phyloP scores from a whole-genome alignment of 2,329 filamentous ascomycete species.

The Acephala macrosclerotiorum region DNA sequence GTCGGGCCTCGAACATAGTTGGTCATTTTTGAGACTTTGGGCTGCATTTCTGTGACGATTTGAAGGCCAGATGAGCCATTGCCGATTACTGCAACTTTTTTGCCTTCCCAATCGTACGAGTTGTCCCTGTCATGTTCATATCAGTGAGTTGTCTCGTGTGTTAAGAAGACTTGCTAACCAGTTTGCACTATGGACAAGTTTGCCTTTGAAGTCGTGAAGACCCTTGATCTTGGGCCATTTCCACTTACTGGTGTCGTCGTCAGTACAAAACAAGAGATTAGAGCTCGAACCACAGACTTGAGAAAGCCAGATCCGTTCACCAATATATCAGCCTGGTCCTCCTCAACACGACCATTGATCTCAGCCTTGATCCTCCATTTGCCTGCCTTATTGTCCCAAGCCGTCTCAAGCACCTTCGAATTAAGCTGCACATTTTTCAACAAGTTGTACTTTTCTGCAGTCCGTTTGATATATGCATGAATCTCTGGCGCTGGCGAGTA shows the following conservation, averaged over 20 bases:
- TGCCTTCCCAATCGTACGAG: constrained; percentile 53
- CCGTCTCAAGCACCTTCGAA: constrained; percentile 60
- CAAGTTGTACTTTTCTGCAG: constrained; percentile 69
- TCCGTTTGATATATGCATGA: constrained; percentile 66
- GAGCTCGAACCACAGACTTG: constrained; percentile 50
- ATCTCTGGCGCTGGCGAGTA: constrained; percentile 73
- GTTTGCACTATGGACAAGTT: constrained; percentile 13
- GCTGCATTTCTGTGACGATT: constrained; percentile 54
- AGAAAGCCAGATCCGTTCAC: constrained; percentile 70
- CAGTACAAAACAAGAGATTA: neutral
- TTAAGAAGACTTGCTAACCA: neutral
- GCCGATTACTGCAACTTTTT: constrained; percentile 57
- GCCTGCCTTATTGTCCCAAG: constrained; percentile 59
- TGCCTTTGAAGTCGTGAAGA: constrained; percentile 9
- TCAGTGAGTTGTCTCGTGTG: neutral
- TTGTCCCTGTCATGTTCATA: constrained; percentile 61
- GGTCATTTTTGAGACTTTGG: constrained; percentile 8
- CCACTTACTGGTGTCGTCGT: neutral
- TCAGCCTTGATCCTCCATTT: constrained; percentile 58
- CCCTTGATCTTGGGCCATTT: constrained; percentile 10
- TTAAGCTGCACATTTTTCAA: constrained; percentile 62
- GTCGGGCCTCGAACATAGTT: constrained; percentile 59
- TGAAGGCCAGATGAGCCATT: constrained; percentile 60
- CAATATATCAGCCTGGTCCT: constrained; percentile 63
- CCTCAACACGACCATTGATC: constrained; percentile 47